Percentiles rank a stretch among this genome's conserved stretches.
phyloP scores from a whole-genome alignment of 1,139 yeast genomes.

The Meyerozyma athensensis region DNA sequence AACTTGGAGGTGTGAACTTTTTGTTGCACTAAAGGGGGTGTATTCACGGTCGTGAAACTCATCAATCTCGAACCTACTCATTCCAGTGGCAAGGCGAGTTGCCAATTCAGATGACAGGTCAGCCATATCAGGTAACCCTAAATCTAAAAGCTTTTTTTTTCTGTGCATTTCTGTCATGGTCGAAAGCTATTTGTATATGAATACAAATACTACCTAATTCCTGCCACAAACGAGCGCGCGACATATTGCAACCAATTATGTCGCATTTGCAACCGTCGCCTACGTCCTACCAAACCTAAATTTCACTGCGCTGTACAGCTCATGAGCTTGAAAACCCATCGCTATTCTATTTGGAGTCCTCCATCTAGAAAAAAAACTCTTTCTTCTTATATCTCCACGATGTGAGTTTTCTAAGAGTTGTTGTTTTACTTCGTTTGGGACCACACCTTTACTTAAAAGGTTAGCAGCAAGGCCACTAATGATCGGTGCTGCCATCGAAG shows the following conservation, averaged over 20 bases:
- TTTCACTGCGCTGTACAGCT: not conserved
- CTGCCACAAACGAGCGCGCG: no score
- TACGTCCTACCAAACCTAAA: slow-evolving; percentile 1
- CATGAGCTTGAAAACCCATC: not conserved
- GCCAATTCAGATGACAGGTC: not conserved
- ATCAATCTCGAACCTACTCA: not conserved
- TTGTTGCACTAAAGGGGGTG: slow-evolving; percentile 46
- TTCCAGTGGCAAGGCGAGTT: not conserved
- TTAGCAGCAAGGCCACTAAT: slow-evolving; percentile 73
- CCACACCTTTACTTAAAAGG: slow-evolving; percentile 56
- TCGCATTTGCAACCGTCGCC: not conserved
- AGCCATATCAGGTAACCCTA: not conserved
- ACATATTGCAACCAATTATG: slow-evolving; percentile 1
- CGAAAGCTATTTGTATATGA: no score
- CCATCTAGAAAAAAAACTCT: slow-evolving; percentile 20
- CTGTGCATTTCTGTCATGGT: no score
- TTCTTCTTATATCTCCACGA: slow-evolving; percentile 31
- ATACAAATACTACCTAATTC: no score
- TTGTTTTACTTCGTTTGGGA: slow-evolving; percentile 33
- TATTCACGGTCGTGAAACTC: not conserved
- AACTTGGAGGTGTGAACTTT: slow-evolving; percentile 33
- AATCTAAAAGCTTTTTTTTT: no score
- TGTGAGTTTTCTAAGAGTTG: slow-evolving; percentile 35
- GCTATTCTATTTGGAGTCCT: slow-evolving; percentile 38
- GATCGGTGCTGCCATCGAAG: slow-evolving; percentile 84